A percentile compares a stretch with the other conserved stretches of the same genome.
phyloP scores from a whole-genome alignment of 805 yeast species.

The Cyberlindnera misumaiensis region DNA sequence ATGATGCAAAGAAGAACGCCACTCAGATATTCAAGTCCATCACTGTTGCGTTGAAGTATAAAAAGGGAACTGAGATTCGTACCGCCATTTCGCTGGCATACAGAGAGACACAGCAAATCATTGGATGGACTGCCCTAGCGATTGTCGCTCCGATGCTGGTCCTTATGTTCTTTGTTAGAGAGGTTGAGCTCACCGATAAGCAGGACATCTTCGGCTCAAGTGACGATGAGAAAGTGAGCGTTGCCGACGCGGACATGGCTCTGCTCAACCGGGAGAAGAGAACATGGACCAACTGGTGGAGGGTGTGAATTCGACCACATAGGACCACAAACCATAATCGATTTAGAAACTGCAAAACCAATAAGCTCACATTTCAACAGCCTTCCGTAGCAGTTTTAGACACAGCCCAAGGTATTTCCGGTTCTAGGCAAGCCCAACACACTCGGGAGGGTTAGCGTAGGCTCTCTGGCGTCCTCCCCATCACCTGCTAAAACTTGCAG shows the following conservation, averaged over 20 bases:
- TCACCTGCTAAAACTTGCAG: too few species aligned
- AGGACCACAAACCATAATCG: too few species aligned
- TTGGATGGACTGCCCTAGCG: constrained; percentile 26
- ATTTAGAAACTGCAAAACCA: too few species aligned
- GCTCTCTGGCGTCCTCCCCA: too few species aligned
- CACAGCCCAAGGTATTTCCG: too few species aligned
- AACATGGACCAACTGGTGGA: constrained; percentile 16
- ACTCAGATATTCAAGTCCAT: constrained; percentile 21
- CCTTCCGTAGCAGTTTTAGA: too few species aligned
- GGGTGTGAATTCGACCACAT: constrained; percentile 4
- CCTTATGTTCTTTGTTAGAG: constrained; percentile 24
- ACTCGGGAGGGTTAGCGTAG: too few species aligned
- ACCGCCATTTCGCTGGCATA: constrained; percentile 26
- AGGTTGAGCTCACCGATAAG: constrained; percentile 21
- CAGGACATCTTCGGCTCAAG: constrained; percentile 16
- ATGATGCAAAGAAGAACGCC: constrained; percentile 14
- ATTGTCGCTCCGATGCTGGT: constrained; percentile 23
- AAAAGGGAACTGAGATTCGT: constrained; percentile 23
- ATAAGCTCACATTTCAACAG: too few species aligned
- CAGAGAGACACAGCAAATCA: constrained; percentile 25
- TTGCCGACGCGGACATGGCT: not conserved
- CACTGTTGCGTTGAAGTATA: constrained; percentile 20
- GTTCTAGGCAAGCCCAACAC: too few species aligned
- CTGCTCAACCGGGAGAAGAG: constrained; percentile 9
- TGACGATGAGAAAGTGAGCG: constrained; percentile 10